phyloP scores from a whole-genome alignment of 2,329 filamentous ascomycete species.

The Harringtonia aguacate region DNA sequence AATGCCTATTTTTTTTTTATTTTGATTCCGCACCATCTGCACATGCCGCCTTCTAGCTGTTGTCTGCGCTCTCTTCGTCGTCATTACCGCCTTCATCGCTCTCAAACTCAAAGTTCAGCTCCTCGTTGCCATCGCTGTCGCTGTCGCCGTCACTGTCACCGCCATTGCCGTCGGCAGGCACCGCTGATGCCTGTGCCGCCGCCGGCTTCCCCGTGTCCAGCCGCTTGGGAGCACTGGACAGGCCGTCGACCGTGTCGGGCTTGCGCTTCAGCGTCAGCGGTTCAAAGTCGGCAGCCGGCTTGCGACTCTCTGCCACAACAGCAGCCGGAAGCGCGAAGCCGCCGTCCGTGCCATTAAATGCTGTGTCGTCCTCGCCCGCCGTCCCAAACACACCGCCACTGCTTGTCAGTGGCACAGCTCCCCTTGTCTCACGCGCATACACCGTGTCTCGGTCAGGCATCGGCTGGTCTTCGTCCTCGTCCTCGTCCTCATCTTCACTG shows the following conservation, averaged over 20 bases:
- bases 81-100: conserved; percentile 40
- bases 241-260: conserved; percentile 27
- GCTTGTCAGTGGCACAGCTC: neutral
- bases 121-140: conserved; percentile 41
- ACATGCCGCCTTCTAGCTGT: neutral
- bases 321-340: conserved; percentile 6
- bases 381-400: neutral
- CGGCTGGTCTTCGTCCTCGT: conserved; percentile 22
- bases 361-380: neutral
- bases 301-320: conserved; percentile 6
- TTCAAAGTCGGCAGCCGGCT: conserved; percentile 3
- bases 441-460: neutral
- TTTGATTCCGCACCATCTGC: neutral
- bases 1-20: neutral
- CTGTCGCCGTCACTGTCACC: conserved; percentile 32
- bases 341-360: neutral
- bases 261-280: conserved; percentile 28
- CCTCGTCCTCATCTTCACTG: conserved; percentile 43
- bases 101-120: too few species aligned
- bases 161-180: neutral
- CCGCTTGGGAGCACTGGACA: conserved; percentile 14
- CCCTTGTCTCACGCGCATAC: neutral
- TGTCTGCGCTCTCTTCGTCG: conserved; percentile 26
- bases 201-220: conserved; percentile 9
- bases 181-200: conserved; percentile 10